These are phyloP conservation scores for Tagetes patula DNA, from an alignment of 129 eudicot genomes.

Conservation along the genomic window DNA sequence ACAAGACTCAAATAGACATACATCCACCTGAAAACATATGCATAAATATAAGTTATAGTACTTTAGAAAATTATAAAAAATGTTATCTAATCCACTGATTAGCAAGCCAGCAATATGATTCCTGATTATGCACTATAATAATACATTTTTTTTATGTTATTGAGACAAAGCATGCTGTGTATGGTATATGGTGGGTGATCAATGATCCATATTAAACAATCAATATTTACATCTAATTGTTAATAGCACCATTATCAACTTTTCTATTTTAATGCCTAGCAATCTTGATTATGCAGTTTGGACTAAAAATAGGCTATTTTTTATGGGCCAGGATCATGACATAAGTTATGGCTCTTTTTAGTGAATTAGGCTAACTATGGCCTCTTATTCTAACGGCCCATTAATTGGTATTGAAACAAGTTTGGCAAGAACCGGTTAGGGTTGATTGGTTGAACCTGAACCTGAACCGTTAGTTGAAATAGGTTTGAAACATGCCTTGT, in stretches of 20 bases:
- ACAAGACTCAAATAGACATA: not conserved
- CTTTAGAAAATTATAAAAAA: not conserved
- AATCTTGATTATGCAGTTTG: not conserved
- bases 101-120: conserved; percentile 19
- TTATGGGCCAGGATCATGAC: not conserved
- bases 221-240: not conserved
- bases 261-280: not conserved
- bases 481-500: too few species aligned
- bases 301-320: not conserved
- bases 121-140: conserved; percentile 7
- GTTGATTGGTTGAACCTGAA: too few species aligned
- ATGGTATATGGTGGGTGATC: conserved; percentile 15
- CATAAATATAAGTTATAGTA: not conserved
- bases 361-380: not conserved
- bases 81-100: not conserved
- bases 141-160: not conserved
- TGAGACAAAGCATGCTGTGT: conserved; percentile 32
- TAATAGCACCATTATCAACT: not conserved
- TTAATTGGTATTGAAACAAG: too few species aligned
- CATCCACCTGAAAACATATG: not conserved
- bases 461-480: too few species aligned
- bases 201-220: conserved; percentile 23
- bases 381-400: not conserved
- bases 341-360: not conserved
- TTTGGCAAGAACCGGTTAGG: too few species aligned